Base-by-base conservation (phyloP, 768 basidiomycete genomes). In the Thelephora ganbajun region DNA sequence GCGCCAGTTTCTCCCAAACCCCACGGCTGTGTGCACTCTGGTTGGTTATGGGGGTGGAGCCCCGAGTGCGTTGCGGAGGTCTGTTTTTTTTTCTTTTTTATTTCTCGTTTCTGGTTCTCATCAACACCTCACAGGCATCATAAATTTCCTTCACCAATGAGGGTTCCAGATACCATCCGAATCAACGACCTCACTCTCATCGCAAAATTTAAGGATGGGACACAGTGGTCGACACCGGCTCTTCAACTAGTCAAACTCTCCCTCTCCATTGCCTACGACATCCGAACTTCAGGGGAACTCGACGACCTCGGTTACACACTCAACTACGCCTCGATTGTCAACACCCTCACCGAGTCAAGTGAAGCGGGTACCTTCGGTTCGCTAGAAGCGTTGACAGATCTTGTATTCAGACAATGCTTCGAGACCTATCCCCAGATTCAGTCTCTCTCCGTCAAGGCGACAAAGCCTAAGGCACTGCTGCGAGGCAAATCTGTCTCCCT, bases 241-340 rank as follows among this genome's bases (percentile, higher is more conserved):
- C 58, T 64, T 19, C 81, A 85, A 51, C 74, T 77, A 0, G 66
- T 85, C 26, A 58, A 68, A 1, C 54, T 82, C 47, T 68, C 74
- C 12, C 53, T 87, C 11, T 61, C 62, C 11, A 66, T 86, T 45
- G 59, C 65, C 1, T 64, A 77, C 53, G 69, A 79, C 53, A 60
- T 84, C 20, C 60, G 68, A 7, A 47, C 54, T 1, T 66, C 80
- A 2, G 80, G 77, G 11, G 51, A 54, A 0, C 57, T 65, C 5
- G 81, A 85, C 58, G 69, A 79, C 54, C 63, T 83, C 2, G 54
- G 62, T 0, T 62, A 72, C 50, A 79, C 81, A 1, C 69, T 88
- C 50, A 74, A 88, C 64, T 89, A 89, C 56, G 73, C 74, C 1
- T 57, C 68, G 5, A 60, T 79, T 11, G 69, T 55, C 50, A 56